Evolutionary conservation across 2,329 filamentous ascomycete genomes (phyloP), one percentile per base, ranked within the genome.

Genomic region (Ophiostoma sp.): DNA sequence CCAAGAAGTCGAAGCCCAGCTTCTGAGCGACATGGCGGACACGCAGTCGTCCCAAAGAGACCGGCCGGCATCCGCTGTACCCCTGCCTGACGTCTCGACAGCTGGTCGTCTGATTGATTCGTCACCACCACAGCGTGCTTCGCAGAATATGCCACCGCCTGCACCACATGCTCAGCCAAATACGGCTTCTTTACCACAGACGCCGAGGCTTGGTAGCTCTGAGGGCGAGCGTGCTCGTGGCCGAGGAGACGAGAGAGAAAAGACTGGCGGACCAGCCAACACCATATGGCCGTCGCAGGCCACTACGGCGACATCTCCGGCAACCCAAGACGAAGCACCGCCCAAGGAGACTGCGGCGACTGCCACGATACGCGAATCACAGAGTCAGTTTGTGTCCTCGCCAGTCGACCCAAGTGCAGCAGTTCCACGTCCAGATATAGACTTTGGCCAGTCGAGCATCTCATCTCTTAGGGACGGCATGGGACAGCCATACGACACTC

Each of bases 1-100:
- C 1, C 84, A 86, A 71, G 81, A 86, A 73, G 75, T 86, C n/a
- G 81, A 80, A 35, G 81, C 82, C 8, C 85, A 87, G 72, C 77
- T 87, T 31, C 79, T 79, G 44, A 82, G 80, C 73, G 84, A 86
- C 23, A 76, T 79, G 20, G 68, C 74, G 31, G 74, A 65, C 11
- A 65, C 62, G 4, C 62, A 65, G 20, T 23, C 75, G 54, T 68
- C 64, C 33, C 69, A 72, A 8, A 52, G 44, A 3, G 67, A 69
- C 13, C 52, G 68, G 23, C 57, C 20, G 0, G 44, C 23, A 7
- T 6, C 39, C 20, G 17, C 60, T 23, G 60, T n/a, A 7, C 15
- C 60, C 31, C 20, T 36, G 7, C 7, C 23, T 35, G 60, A 64
- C 33, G 10, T 31, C 33, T 64, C 60, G 60, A 36, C 31, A 17